phyloP scores from a whole-genome alignment of 2,329 filamentous ascomycete species.

The Didymellaceae sp. region DNA sequence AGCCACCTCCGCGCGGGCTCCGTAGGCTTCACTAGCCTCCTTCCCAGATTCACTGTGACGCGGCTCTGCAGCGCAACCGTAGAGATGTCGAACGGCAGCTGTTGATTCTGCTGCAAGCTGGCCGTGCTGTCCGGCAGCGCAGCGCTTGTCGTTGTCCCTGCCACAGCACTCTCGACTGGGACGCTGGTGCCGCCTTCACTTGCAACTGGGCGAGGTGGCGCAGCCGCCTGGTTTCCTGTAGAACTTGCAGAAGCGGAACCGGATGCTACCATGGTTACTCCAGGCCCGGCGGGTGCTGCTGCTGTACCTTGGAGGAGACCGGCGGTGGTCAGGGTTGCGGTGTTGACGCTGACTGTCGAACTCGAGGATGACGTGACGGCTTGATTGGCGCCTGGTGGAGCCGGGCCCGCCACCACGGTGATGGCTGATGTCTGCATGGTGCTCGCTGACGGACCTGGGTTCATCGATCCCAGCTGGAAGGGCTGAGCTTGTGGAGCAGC shows the following conservation, averaged over 20 bases:
- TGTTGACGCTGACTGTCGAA: slow-evolving; percentile 25
- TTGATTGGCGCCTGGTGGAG: slow-evolving; percentile 19
- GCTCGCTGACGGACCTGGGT: slow-evolving; percentile 4
- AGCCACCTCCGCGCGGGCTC: slow-evolving; percentile 21
- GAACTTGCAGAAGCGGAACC: slow-evolving; percentile 13
- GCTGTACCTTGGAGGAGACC: slow-evolving; percentile 24
- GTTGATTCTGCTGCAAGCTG: slow-evolving; percentile 22
- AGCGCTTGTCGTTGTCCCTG: slow-evolving; percentile 18
- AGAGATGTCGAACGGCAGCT: slow-evolving; percentile 44
- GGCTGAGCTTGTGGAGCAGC: slow-evolving; percentile 31
- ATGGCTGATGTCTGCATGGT: slow-evolving; percentile 37
- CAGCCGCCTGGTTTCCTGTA: slow-evolving; percentile 4
- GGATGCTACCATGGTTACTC: slow-evolving; percentile 27
- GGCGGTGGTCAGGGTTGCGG: slow-evolving; percentile 30
- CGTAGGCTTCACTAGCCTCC: slow-evolving; percentile 31
- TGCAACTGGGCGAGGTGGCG: slow-evolving; percentile 1
- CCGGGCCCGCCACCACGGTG: slow-evolving; percentile 29
- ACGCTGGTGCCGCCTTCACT: slow-evolving; percentile 6
- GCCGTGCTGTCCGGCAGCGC: slow-evolving; percentile 18
- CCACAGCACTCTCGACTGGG: slow-evolving; percentile 34
- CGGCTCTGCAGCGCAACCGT: slow-evolving; percentile 43
- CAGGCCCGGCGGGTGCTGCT: slow-evolving; percentile 25
- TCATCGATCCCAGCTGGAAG: slow-evolving; percentile 37
- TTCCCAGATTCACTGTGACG: slow-evolving; percentile 45
- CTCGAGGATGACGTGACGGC: slow-evolving; percentile 17